These are phyloP conservation scores for Cytospora piceicola DNA, from an alignment of 2,329 filamentous ascomycete genomes.

Conservation along the genomic window DNA sequence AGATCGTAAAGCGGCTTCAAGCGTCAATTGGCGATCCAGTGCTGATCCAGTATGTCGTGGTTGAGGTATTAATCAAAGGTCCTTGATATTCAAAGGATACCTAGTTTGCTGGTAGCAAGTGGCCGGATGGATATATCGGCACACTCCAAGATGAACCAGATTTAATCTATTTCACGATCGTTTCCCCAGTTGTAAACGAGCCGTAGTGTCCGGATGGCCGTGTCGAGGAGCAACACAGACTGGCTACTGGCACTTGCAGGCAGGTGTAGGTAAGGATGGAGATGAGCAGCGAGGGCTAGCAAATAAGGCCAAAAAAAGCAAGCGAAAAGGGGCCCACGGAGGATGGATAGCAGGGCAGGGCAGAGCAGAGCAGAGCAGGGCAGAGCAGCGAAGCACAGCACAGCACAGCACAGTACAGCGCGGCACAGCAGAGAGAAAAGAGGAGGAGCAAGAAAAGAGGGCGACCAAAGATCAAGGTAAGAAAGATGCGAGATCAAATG, in stretches of 20 bases:
- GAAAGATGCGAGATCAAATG: slow-evolving; percentile 3
- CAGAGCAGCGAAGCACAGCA: background rate
- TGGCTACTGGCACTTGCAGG: slow-evolving; percentile 26
- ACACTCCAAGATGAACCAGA: slow-evolving; percentile 17
- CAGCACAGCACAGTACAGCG: too few relatives aligned
- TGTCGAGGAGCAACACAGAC: background rate
- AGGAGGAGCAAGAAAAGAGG: background rate
- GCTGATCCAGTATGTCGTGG: background rate
- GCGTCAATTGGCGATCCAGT: background rate
- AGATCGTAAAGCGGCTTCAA: background rate
- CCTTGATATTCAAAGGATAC: background rate
- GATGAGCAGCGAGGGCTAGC: slow-evolving; percentile 4
- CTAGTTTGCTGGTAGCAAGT: slow-evolving; percentile 9
- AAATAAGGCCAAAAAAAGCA: slow-evolving; percentile 4
- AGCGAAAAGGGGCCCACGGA: slow-evolving; percentile 4
- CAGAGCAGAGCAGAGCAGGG: background rate
- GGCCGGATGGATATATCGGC: slow-evolving; percentile 15
- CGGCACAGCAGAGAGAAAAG: slow-evolving; percentile 3
- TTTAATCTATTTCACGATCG: slow-evolving; percentile 25
- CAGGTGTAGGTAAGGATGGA: slow-evolving; percentile 23
- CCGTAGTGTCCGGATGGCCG: slow-evolving; percentile 12
- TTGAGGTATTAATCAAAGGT: slow-evolving; percentile 3
- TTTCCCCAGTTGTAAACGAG: slow-evolving; percentile 24
- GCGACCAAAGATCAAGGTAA: too few relatives aligned
- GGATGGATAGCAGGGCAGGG: background rate